A percentile compares a stretch with the other conserved stretches of the same genome.
Evolutionary conservation across 2,329 filamentous ascomycete species (phyloP).

Genomic region (Dothiorella sarmentorum): DNA sequence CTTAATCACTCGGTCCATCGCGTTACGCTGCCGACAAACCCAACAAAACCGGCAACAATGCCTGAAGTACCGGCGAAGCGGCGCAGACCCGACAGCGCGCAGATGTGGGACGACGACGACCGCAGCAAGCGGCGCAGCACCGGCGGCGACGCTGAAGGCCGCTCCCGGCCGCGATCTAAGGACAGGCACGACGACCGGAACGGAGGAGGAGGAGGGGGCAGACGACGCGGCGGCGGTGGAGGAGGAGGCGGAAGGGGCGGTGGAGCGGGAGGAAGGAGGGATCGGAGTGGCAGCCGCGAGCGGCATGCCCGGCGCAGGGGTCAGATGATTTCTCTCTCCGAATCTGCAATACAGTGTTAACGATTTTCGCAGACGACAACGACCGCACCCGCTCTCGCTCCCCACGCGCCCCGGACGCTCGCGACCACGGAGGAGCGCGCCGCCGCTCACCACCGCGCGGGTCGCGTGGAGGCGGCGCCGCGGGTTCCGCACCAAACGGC

Average conservation of each 20-base stretch:
- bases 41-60: constrained; percentile 3
- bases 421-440: constrained; percentile 1
- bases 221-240: constrained; percentile 23
- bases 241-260: constrained; percentile 20
- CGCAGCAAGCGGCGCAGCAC: neutral
- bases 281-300: constrained; percentile 21
- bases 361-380: no score
- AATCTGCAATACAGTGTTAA: no score
- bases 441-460: no score
- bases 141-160: constrained; percentile 23
- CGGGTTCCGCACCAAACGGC: neutral
- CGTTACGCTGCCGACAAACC: neutral
- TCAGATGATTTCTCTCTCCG: no score
- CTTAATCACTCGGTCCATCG: neutral
- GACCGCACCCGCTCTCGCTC: neutral
- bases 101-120: constrained; percentile 21
- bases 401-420: no score
- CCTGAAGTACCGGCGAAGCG: constrained; percentile 20
- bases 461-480: no score
- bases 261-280: constrained; percentile 22
- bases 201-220: constrained; percentile 20
- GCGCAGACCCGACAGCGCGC: constrained; percentile 19
- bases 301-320: neutral
- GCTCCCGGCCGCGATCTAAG: constrained; percentile 26
- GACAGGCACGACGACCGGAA: constrained; percentile 21